Percentiles rank a stretch among this genome's conserved stretches.
phyloP scores from a whole-genome alignment of 176 grass and related monocot genomes.

The Cenchrus fungigraminus region DNA sequence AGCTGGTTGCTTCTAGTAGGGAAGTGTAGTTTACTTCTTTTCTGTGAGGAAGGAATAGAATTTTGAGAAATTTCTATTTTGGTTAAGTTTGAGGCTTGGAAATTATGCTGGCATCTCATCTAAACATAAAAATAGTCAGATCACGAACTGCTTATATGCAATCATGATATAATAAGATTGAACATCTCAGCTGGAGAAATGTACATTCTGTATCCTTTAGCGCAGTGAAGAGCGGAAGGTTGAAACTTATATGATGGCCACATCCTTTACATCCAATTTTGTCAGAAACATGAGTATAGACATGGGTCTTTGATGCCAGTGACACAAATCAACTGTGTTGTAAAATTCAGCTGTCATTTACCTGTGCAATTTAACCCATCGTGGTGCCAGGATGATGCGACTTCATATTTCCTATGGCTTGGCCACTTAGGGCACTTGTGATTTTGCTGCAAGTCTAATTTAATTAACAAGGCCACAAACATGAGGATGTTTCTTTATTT shows the following conservation, averaged over 20 bases:
- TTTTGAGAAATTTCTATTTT: constrained; percentile 1
- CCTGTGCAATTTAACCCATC: constrained; percentile 16
- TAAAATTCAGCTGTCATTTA: neutral
- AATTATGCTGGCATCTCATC: neutral
- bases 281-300: neutral
- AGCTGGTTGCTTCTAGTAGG: neutral
- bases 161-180: neutral
- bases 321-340: neutral
- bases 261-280: neutral
- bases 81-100: constrained; percentile 1
- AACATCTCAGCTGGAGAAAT: neutral
- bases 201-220: neutral
- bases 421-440: neutral
- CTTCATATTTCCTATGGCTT: neutral
- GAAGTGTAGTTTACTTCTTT: constrained; percentile 26
- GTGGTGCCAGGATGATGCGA: neutral
- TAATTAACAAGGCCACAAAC: neutral
- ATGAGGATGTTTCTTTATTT: constrained; percentile 5
- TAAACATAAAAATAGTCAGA: neutral
- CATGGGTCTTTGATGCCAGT: neutral
- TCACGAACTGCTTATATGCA: neutral
- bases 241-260: neutral
- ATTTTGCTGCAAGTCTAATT: constrained; percentile 8
- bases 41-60: neutral
- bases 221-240: neutral